A percentile compares a stretch with the other conserved stretches of the same genome.
These are phyloP conservation scores for Fomitopsis pinicola DNA, from an alignment of 1,284 basidiomycete species.

Conservation along the genomic window DNA sequence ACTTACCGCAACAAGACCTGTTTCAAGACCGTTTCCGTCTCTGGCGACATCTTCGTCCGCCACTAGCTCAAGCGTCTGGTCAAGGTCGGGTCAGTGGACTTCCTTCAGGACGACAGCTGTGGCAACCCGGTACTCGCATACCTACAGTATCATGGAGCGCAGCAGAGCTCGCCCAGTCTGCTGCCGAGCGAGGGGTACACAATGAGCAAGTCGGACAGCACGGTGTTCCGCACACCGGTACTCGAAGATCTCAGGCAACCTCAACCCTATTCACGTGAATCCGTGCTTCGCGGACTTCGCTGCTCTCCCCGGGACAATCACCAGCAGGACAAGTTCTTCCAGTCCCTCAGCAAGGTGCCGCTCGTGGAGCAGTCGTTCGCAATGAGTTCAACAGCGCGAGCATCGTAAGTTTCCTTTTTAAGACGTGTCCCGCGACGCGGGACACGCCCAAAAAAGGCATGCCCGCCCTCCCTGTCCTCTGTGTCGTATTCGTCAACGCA, in stretches of 20 bases:
- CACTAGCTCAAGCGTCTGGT: conserved; percentile 83
- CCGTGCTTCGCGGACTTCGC: conserved; percentile 97
- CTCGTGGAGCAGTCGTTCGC: too few species aligned
- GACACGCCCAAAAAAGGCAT: too few species aligned
- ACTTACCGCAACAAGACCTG: conserved; percentile 90
- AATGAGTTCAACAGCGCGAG: too few species aligned
- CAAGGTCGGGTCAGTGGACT: conserved; percentile 86
- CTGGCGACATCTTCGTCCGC: conserved; percentile 82
- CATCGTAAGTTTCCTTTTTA: too few species aligned
- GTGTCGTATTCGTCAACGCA: too few species aligned
- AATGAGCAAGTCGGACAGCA: conserved; percentile 53
- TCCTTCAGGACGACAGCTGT: conserved; percentile 80
- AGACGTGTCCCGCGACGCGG: too few species aligned
- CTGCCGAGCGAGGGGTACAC: conserved; percentile 86
- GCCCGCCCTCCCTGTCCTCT: too few species aligned
- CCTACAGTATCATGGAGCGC: conserved; percentile 84
- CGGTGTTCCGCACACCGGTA: conserved; percentile 80
- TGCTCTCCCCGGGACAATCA: conserved; percentile 92
- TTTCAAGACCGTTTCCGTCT: conserved; percentile 79
- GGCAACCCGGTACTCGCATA: conserved; percentile 95
- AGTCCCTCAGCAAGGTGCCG: too few species aligned
- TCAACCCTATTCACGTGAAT: conserved; percentile 97
- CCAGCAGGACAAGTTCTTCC: conserved; percentile 24
- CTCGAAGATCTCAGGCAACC: conserved; percentile 94
- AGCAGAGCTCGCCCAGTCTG: conserved; percentile 74